Evolutionary conservation across 108 stramenopile species (phyloP), one percentile per base, ranked within the genome.

Genomic region (Cyclotella sp.): DNA sequence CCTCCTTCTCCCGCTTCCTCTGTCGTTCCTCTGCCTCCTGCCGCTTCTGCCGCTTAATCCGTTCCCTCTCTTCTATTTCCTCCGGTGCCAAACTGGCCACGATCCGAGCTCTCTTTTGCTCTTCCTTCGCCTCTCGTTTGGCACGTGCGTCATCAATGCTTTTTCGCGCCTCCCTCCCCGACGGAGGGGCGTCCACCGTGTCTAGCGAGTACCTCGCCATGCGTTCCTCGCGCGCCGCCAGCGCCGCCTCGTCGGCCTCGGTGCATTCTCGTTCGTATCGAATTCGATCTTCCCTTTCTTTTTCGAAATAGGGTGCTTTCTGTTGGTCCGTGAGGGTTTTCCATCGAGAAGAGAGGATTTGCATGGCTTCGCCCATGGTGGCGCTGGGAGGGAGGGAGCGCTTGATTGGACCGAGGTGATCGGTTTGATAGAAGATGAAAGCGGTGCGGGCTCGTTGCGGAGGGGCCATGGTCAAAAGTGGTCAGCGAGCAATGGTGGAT

Each of bases 321-420:
- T 77, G 70, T 18, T 41, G 76, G 24, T 70, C 75, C 54, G 79
- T 54, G 57, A 94, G 71, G 15, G 79, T 62, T 68, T 88, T 91
- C 95, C 95, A 96, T 53, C 83, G 89, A 18, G 85, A 43, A 11
- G 91, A 85, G 64, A 94, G 82, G 65, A 84, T 85, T 34, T 89
- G 91, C 95, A 94, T 96, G 28, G 91, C 90, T 41, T 89, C 93
- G 14, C 95, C 92, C 91, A 96, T 93, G 70, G 82, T 57, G 12
- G 78, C 19, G 41, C 39, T 26, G 14, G 75, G 55, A 28, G 84
- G 85, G 11, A 92, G 72, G 55, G 90, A 83, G 12, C 88, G 83
- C 57, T 88, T 88, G 68, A 94, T 86, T 12, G 73, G 63, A 21
- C 85, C 82, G 0, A 94, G 82, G 40, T 90, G 76, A 30, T 91